These are phyloP conservation scores for Phoenix roebelenii DNA, from an alignment of 176 grass and related monocot species.

Conservation along the genomic window DNA sequence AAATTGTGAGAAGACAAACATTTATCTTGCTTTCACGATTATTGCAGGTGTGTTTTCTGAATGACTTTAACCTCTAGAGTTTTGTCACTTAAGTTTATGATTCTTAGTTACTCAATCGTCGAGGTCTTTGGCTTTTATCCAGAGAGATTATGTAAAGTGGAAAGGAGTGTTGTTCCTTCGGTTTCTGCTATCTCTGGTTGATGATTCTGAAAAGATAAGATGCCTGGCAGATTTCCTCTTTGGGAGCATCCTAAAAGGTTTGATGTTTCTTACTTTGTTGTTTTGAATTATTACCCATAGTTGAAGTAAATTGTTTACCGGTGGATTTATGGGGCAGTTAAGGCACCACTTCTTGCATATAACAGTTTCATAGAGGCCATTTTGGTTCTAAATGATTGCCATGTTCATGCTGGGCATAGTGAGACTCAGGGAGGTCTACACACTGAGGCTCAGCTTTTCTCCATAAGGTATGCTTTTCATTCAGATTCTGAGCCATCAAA, in stretches of 20 bases:
- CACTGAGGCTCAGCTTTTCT: slow-evolving; percentile 40
- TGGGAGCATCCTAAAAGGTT: slow-evolving; percentile 83
- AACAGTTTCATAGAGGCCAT: slow-evolving; percentile 99
- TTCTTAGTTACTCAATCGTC: slow-evolving; percentile 1
- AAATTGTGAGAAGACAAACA: slow-evolving; percentile 94
- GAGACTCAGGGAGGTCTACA: slow-evolving; percentile 40
- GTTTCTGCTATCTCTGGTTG: slow-evolving; percentile 79
- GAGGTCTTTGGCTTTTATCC: slow-evolving; percentile 21
- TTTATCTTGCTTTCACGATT: slow-evolving; percentile 88
- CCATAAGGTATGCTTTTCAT: slow-evolving; percentile 45
- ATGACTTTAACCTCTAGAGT: no score
- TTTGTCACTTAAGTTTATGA: no score
- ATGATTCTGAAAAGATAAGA: slow-evolving; percentile 81
- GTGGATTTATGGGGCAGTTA: slow-evolving; percentile 48
- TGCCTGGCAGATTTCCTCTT: slow-evolving; percentile 85
- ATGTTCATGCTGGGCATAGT: slow-evolving; percentile 33
- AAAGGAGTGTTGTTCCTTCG: slow-evolving; percentile 77
- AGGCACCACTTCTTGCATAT: slow-evolving; percentile 95
- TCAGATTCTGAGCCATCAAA: slow-evolving; percentile 1
- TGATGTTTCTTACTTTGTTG: slow-evolving; percentile 3
- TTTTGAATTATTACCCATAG: slow-evolving; percentile 3
- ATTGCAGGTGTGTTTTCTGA: slow-evolving; percentile 48
- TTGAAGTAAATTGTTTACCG: slow-evolving; percentile 4
- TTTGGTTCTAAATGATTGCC: slow-evolving; percentile 66
- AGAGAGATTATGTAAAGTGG: slow-evolving; percentile 99